Evolutionary conservation across 1,284 basidiomycete genomes (phyloP).

Genomic region (Ceratobasidium sp.): DNA sequence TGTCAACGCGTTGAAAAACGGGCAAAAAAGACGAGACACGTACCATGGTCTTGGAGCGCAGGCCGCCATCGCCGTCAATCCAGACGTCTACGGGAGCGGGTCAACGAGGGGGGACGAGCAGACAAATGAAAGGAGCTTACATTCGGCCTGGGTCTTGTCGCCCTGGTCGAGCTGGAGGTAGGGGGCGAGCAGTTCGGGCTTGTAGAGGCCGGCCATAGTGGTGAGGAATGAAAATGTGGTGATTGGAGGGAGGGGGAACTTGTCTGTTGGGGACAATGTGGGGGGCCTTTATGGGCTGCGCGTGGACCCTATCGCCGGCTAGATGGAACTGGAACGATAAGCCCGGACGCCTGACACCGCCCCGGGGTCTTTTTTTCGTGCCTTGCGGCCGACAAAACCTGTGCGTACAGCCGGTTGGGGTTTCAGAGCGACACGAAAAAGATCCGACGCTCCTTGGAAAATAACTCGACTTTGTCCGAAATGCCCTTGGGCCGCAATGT

Average conservation of each 20-base stretch:
- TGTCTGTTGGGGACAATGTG: neutral
- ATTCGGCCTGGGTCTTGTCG: conserved; percentile 91
- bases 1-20: conserved; percentile 22
- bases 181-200: conserved; percentile 85
- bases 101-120: conserved; percentile 50
- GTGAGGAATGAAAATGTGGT: conserved; percentile 4
- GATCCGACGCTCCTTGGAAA: neutral
- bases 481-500: conserved; percentile 4
- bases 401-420: conserved; percentile 17
- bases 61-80: conserved; percentile 92
- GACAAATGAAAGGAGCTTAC: conserved; percentile 63
- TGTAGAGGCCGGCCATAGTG: conserved; percentile 41
- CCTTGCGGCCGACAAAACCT: neutral
- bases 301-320: conserved; percentile 33
- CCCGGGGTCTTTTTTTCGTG: neutral
- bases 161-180: conserved; percentile 88
- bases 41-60: conserved; percentile 94
- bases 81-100: conserved; percentile 79
- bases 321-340: conserved; percentile 15
- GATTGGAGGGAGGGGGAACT: conserved; percentile 29
- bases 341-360: conserved; percentile 21
- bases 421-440: neutral
- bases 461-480: conserved; percentile 2
- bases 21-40: conserved; percentile 52
- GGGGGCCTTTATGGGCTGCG: conserved; percentile 8